Conservation (phyloP, 805 yeast genomes). For the Yarrowia sp. region DNA sequence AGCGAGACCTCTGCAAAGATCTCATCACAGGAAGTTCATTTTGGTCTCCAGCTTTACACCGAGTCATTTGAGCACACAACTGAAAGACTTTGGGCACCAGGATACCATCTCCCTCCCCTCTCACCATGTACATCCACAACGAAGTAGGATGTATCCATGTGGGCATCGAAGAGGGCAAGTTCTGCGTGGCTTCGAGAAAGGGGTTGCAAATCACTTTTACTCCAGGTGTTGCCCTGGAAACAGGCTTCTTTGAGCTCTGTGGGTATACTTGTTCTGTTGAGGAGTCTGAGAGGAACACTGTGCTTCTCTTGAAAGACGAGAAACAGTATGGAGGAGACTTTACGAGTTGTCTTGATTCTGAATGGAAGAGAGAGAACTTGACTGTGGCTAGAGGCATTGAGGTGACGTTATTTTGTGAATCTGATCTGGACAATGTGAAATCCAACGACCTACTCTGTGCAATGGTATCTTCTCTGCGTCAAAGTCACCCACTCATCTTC, state of each 20-base stretch:
- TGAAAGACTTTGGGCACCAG: no score
- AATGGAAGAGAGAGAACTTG: background rate
- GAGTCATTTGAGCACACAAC: no score
- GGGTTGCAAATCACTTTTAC: background rate
- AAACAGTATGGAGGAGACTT: conserved; percentile 27
- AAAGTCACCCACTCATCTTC: conserved; percentile 14
- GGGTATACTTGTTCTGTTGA: background rate
- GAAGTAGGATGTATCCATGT: conserved; percentile 1
- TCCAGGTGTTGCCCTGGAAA: background rate
- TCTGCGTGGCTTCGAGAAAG: background rate
- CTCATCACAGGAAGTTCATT: no score
- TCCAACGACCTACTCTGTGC: background rate
- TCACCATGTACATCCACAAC: conserved; percentile 16
- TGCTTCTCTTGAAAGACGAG: conserved; percentile 7
- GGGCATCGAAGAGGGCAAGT: background rate
- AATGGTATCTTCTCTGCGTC: background rate
- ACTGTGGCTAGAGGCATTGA: background rate
- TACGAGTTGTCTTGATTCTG: background rate
- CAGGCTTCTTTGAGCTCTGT: conserved; percentile 14
- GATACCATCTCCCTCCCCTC: background rate
- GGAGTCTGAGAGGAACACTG: background rate
- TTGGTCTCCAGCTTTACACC: no score
- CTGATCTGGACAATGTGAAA: background rate
- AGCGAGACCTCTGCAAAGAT: no score
- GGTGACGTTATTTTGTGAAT: conserved; percentile 14